phyloP scores from a whole-genome alignment of 495 filamentous ascomycete species.

The Penicillium simplicissimum region DNA sequence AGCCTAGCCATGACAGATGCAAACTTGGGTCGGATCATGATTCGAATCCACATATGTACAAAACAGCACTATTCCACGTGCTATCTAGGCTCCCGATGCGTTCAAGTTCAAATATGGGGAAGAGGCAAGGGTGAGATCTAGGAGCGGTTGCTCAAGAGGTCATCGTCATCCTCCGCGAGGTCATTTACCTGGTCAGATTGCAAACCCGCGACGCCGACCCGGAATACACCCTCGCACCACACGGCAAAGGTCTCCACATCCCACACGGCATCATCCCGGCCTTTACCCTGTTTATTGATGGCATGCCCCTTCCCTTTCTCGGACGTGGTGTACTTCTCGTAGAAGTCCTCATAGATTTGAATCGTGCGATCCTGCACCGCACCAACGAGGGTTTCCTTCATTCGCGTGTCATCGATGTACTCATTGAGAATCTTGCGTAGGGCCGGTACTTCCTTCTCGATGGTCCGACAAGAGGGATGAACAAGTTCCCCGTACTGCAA shows the following conservation, averaged over 20 bases:
- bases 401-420: slow-evolving; percentile 60
- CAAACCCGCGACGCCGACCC: slow-evolving; percentile 46
- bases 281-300: slow-evolving; percentile 60
- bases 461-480: slow-evolving; percentile 42
- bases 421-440: slow-evolving; percentile 54
- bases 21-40: background rate
- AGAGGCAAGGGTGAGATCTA: slow-evolving; percentile 8
- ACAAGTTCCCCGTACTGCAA: slow-evolving; percentile 41
- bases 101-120: slow-evolving; percentile 2
- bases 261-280: slow-evolving; percentile 62
- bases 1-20: background rate
- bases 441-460: slow-evolving; percentile 56
- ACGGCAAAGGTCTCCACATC: slow-evolving; percentile 62
- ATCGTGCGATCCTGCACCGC: slow-evolving; percentile 63
- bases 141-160: slow-evolving; percentile 28
- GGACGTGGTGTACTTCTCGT: slow-evolving; percentile 50
- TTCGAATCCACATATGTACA: slow-evolving; percentile 13
- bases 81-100: slow-evolving; percentile 29
- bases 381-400: slow-evolving; percentile 61
- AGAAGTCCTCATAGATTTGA: slow-evolving; percentile 61
- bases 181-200: slow-evolving; percentile 34
- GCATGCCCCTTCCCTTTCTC: slow-evolving; percentile 46
- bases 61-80: slow-evolving; percentile 20
- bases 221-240: slow-evolving; percentile 60
- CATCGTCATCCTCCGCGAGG: slow-evolving; percentile 37